Conservation (phyloP, 495 filamentous ascomycete genomes). For the Penicillium flavigenum region DNA sequence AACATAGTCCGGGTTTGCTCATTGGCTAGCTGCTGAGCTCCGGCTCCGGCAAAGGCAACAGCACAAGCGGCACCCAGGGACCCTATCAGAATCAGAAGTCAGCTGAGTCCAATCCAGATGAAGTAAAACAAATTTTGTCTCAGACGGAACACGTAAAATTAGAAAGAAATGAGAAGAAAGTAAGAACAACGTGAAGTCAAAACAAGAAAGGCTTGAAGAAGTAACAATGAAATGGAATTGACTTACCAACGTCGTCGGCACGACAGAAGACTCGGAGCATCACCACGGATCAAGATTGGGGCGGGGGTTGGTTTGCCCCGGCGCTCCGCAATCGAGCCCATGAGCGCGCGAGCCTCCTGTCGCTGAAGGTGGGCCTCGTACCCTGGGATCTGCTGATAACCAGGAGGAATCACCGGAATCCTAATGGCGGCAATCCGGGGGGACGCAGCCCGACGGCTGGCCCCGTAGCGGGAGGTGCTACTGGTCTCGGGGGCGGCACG, state of each 20-base stretch:
- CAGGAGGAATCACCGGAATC: conserved; percentile 2
- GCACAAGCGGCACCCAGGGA: conserved; percentile 1
- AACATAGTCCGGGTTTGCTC: background rate
- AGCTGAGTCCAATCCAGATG: background rate
- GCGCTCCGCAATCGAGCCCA: conserved; percentile 5
- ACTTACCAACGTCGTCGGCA: background rate
- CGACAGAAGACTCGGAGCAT: background rate
- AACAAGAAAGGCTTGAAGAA: background rate
- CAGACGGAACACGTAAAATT: background rate
- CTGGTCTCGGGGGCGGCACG: background rate
- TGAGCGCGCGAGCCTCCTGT: conserved; percentile 3
- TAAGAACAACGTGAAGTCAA: background rate
- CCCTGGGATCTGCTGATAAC: conserved; percentile 3
- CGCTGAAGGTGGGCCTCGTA: background rate
- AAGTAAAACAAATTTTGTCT: background rate
- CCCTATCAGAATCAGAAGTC: background rate
- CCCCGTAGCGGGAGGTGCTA: background rate
- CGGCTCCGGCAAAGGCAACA: background rate
- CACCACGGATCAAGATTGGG: background rate
- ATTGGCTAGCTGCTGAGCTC: conserved; percentile 3
- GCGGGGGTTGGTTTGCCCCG: background rate
- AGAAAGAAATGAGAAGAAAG: background rate
- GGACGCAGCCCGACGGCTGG: background rate
- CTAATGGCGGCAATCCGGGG: background rate
- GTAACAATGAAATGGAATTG: background rate